These are phyloP conservation scores for Didymella arachidicola DNA, from an alignment of 2,329 filamentous ascomycete species.

Conservation along the genomic window DNA sequence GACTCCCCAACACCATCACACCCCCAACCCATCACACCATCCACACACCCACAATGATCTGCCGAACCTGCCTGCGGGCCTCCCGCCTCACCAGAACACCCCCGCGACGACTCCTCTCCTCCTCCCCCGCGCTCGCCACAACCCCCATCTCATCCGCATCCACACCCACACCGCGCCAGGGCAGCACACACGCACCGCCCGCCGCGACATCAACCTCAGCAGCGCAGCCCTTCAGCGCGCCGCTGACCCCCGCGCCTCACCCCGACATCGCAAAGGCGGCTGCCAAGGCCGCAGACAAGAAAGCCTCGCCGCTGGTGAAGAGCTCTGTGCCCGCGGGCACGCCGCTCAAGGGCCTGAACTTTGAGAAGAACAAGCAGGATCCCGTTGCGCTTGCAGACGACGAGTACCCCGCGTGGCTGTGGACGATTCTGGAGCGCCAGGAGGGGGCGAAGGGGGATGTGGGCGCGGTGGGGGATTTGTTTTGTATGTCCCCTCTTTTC, in stretches of 20 bases:
- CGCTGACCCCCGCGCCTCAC: conserved; percentile 41
- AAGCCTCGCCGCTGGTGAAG: conserved; percentile 42
- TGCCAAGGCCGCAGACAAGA: conserved; percentile 38
- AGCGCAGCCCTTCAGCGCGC: conserved; percentile 57
- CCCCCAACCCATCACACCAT: not conserved
- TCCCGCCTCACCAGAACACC: conserved; percentile 31
- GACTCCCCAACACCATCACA: not conserved
- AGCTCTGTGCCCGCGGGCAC: conserved; percentile 71
- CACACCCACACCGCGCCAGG: conserved; percentile 35
- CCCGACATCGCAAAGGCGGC: conserved; percentile 35
- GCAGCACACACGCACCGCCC: conserved; percentile 33
- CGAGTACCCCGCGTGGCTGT: conserved; percentile 83
- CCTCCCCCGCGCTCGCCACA: conserved; percentile 30
- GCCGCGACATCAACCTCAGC: conserved; percentile 56
- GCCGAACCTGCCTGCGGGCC: conserved; percentile 49
- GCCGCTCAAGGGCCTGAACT: conserved; percentile 76
- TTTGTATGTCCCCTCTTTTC: conserved; percentile 68
- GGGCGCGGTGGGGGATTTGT: conserved; percentile 73
- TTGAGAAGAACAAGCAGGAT: conserved; percentile 74
- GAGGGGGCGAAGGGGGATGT: conserved; percentile 61
- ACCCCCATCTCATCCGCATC: conserved; percentile 40
- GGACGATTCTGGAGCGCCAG: conserved; percentile 71
- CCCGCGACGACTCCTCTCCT: conserved; percentile 39
- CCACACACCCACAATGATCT: conserved; percentile 47
- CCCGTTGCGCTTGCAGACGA: conserved; percentile 76